Evolutionary conservation across 352 stramenopile genomes (phyloP).

Genomic region (Phytophthora melonis): DNA sequence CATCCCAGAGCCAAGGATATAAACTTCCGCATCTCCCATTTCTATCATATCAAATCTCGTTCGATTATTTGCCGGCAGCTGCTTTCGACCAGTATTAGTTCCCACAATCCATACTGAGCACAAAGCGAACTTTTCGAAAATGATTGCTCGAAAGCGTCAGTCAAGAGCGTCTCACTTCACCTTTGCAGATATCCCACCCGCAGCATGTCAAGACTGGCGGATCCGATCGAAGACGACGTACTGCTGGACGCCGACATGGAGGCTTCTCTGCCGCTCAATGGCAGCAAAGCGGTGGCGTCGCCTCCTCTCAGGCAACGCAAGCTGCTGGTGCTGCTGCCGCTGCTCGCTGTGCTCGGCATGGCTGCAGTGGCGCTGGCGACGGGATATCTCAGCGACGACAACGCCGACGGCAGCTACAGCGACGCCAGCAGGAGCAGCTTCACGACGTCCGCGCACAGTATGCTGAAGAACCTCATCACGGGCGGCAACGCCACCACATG

Average conservation of each 20-base stretch:
- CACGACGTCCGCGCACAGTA: slow-evolving; percentile 11
- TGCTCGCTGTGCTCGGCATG: slow-evolving; percentile 26
- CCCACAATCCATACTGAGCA: background rate
- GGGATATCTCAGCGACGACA: slow-evolving; percentile 17
- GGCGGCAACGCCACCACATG: slow-evolving; percentile 8
- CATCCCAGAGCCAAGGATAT: slow-evolving; percentile 7
- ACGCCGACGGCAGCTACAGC: slow-evolving; percentile 1
- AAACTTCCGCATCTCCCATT: background rate
- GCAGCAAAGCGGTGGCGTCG: slow-evolving; percentile 11
- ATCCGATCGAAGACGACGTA: slow-evolving; percentile 16
- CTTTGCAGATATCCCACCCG: slow-evolving; percentile 8
- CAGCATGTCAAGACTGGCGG: slow-evolving; percentile 1
- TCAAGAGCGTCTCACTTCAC: background rate
- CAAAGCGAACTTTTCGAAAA: background rate
- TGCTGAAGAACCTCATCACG: slow-evolving; percentile 10
- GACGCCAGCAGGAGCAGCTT: slow-evolving; percentile 11
- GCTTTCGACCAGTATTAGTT: background rate
- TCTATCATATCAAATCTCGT: background rate
- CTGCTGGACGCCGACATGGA: slow-evolving; percentile 18
- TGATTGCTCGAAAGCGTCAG: background rate
- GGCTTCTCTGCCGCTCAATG: slow-evolving; percentile 16
- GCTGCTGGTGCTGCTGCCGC: slow-evolving; percentile 18
- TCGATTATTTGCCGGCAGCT: background rate
- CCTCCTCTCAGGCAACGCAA: slow-evolving; percentile 26
- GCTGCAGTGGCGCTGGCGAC: slow-evolving; percentile 15